Conservation (phyloP, 169 alveolate species). For the Plasmodium sp. region DNA sequence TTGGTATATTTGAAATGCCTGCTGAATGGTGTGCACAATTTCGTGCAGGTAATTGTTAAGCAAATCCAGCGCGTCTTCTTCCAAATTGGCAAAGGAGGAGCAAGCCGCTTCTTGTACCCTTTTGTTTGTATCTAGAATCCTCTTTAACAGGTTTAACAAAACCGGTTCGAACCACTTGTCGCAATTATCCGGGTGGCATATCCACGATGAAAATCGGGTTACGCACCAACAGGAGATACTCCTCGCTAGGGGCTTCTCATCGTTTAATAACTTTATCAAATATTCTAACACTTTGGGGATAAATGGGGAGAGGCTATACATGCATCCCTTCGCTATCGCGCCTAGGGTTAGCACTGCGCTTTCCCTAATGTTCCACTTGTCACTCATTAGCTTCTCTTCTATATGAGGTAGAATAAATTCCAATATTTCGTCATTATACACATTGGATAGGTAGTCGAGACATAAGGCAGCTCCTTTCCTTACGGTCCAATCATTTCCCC, state of each 20-base stretch:
- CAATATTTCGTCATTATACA: constrained; percentile 82
- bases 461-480: constrained; percentile 91
- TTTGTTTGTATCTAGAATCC: constrained; percentile 91
- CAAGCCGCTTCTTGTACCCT: constrained; percentile 96
- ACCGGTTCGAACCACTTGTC: constrained; percentile 76
- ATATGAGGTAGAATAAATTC: constrained; percentile 85
- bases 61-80: constrained; percentile 85
- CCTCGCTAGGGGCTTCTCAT: constrained; percentile 90
- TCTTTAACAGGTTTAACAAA: constrained; percentile 76
- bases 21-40: constrained; percentile 81
- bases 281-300: constrained; percentile 89
- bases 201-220: constrained; percentile 90
- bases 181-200: constrained; percentile 80
- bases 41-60: constrained; percentile 83
- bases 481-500: constrained; percentile 93
- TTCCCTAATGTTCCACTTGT: constrained; percentile 91
- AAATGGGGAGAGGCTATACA: constrained; percentile 85
- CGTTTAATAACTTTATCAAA: constrained; percentile 81
- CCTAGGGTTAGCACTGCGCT: constrained; percentile 92
- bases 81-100: constrained; percentile 92
- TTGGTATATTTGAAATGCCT: constrained; percentile 87
- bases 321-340: constrained; percentile 93
- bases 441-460: constrained; percentile 83
- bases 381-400: constrained; percentile 85
- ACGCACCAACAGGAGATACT: constrained; percentile 94